phyloP scores from a whole-genome alignment of 768 basidiomycete species.

The Tylopilus felleus region DNA sequence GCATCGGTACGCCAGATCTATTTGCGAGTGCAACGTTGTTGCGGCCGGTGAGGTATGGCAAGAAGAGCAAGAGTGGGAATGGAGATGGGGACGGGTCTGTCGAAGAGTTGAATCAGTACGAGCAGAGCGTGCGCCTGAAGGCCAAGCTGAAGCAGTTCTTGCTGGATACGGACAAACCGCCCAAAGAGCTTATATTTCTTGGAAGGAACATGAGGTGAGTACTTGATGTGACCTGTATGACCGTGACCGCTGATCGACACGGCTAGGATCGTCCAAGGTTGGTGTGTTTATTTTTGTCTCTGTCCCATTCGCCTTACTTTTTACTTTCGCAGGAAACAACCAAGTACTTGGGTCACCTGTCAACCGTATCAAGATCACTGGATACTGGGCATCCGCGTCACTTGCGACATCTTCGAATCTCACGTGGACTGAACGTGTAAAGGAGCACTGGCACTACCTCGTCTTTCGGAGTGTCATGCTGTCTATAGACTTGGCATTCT shows the following conservation, averaged over 20 bases:
- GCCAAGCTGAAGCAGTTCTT: slow-evolving; percentile 62
- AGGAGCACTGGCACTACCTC: slow-evolving; percentile 56
- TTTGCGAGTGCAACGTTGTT: slow-evolving; percentile 72
- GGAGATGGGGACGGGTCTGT: slow-evolving; percentile 9
- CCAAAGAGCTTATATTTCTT: slow-evolving; percentile 71
- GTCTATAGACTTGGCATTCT: slow-evolving; percentile 71
- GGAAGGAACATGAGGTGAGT: slow-evolving; percentile 70
- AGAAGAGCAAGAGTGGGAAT: neutral
- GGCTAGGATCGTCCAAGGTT: slow-evolving; percentile 38
- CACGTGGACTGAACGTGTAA: slow-evolving; percentile 38
- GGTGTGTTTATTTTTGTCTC: neutral
- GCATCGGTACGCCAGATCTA: slow-evolving; percentile 66
- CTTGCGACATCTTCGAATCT: slow-evolving; percentile 46
- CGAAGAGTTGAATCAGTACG: slow-evolving; percentile 55
- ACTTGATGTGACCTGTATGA: neutral
- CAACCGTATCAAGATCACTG: slow-evolving; percentile 88
- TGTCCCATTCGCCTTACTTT: neutral
- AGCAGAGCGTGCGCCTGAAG: slow-evolving; percentile 67
- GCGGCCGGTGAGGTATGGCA: slow-evolving; percentile 49
- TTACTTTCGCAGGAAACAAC: slow-evolving; percentile 55
- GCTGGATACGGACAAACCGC: slow-evolving; percentile 73
- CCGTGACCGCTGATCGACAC: neutral
- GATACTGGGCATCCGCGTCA: slow-evolving; percentile 74
- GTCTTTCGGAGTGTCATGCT: slow-evolving; percentile 65
- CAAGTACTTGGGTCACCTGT: slow-evolving; percentile 82